Evolutionary conservation across 805 yeast species (phyloP).

Genomic region (Nakazawaea ambrosiae): DNA sequence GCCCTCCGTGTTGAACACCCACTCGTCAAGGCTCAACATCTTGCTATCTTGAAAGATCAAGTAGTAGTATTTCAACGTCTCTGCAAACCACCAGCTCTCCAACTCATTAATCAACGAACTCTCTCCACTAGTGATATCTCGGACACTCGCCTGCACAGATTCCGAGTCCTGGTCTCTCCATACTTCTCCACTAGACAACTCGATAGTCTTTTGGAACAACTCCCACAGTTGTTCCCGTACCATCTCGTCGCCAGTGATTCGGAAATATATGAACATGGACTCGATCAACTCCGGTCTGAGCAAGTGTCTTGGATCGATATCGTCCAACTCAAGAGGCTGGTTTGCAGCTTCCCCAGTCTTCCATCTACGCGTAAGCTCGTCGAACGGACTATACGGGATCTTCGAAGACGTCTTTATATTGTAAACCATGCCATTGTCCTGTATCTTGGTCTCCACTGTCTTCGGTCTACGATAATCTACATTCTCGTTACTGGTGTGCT

Average conservation of each 20-base stretch:
- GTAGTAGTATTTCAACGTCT: slow-evolving; percentile 51
- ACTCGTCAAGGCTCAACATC: slow-evolving; percentile 41
- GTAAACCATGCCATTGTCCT: slow-evolving; percentile 1
- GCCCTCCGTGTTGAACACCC: slow-evolving; percentile 55
- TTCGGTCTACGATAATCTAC: not conserved
- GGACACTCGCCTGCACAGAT: slow-evolving; percentile 12
- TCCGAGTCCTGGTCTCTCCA: slow-evolving; percentile 20
- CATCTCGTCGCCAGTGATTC: slow-evolving; percentile 50
- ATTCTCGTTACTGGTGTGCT: not conserved
- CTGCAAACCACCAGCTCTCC: slow-evolving; percentile 52
- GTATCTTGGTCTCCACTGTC: not conserved
- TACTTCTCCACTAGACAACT: slow-evolving; percentile 22
- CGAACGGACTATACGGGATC: slow-evolving; percentile 7
- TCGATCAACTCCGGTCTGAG: slow-evolving; percentile 58
- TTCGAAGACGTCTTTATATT: not conserved
- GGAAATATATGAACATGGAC: slow-evolving; percentile 49
- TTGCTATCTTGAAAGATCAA: slow-evolving; percentile 38
- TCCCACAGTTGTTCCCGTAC: slow-evolving; percentile 53
- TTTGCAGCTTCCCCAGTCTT: slow-evolving; percentile 4
- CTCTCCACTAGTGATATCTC: slow-evolving; percentile 17
- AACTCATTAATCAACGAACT: slow-evolving; percentile 24
- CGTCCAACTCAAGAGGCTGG: slow-evolving; percentile 18
- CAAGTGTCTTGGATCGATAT: slow-evolving; percentile 30
- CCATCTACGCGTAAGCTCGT: slow-evolving; percentile 1
- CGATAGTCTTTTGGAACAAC: slow-evolving; percentile 32